Evolutionary conservation across 148 eudicot species (phyloP), one percentile per base, ranked within the genome.

Genomic region (Salicornia ramosissima): DNA sequence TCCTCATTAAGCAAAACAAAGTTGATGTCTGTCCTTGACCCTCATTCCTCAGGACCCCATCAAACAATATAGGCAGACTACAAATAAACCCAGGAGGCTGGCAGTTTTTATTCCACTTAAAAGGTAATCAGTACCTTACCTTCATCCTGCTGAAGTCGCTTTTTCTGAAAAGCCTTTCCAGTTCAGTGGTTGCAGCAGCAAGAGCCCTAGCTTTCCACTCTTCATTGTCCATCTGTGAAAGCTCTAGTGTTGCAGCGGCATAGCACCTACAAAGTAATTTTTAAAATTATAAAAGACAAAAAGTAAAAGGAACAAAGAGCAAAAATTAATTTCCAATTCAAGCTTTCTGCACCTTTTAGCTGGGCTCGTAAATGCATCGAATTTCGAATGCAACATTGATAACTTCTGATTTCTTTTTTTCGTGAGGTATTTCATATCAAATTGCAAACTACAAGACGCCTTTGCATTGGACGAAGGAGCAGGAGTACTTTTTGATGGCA

Each of bases 121-220:
- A 63, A 63, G 49, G 19, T 33, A 25, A 53, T 71, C 69, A 65
- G 45, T 34, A 0, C 49, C 49, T 59, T 76, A 93, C 98, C 98
- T 90, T 84, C 98, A 93, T 90, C 62, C 83, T 80, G 66, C 88
- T 74, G 71, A 93, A 93, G 71, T 93, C 96, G 62, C 74, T 84
- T 80, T 93, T 93, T 65, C 80, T 88, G 81, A 93, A 93, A 29
- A 90, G 84, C 78, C 95, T 93, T 82, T 93, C 96, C 71, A 93
- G 64, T 81, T 93, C 98, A 61, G 75, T 80, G 53, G 96, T 88
- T 74, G 98, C 98, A 68, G 95, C 96, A 77, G 86, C 90, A 74
- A 93, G 84, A 76, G 95, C 86, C 77, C 71, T 77, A 51, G 84
- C 81, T 77, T 93, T 93, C 75, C 74, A 71, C 71, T 87, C 95